Evolutionary conservation across 2,329 filamentous ascomycete species (phyloP).

Genomic region (Aspergillus uvarum): DNA sequence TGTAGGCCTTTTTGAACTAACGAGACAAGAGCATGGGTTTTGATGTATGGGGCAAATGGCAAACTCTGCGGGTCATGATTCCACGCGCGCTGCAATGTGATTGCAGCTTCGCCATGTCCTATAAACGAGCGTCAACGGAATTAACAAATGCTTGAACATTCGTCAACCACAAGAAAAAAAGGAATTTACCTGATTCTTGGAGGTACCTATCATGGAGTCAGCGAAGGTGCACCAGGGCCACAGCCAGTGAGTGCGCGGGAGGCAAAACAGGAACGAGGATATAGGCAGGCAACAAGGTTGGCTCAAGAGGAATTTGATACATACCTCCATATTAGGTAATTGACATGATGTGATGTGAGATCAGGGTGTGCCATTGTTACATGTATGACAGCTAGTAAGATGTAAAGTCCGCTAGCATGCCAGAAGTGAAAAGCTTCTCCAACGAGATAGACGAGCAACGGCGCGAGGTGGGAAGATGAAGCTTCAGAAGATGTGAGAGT

Average conservation of each 20-base stretch:
- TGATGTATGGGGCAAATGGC: slow-evolving; percentile 61
- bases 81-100: slow-evolving; percentile 63
- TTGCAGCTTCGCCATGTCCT: slow-evolving; percentile 60
- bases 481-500: slow-evolving; percentile 5
- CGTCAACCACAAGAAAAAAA: slow-evolving; percentile 4
- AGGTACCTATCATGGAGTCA: slow-evolving; percentile 47
- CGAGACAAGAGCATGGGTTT: slow-evolving; percentile 58
- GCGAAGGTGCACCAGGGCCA: slow-evolving; percentile 1
- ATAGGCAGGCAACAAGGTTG: slow-evolving; percentile 2
- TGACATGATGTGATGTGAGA: slow-evolving; percentile 59
- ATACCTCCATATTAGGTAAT: slow-evolving; percentile 69
- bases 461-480: slow-evolving; percentile 12
- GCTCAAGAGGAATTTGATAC: slow-evolving; percentile 21
- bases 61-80: slow-evolving; percentile 60
- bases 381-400: slow-evolving; percentile 40
- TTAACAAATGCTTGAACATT: slow-evolving; percentile 4
- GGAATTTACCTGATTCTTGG: slow-evolving; percentile 54
- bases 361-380: slow-evolving; percentile 46
- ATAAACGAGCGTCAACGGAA: slow-evolving; percentile 7
- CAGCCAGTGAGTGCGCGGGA: slow-evolving; percentile 19
- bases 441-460: slow-evolving; percentile 12
- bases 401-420: slow-evolving; percentile 29
- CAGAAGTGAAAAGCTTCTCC: slow-evolving; percentile 27
- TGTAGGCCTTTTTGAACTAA: slow-evolving; percentile 64
- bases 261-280: slow-evolving; percentile 6